Evolutionary conservation across 176 grass and related monocot species (phyloP).

Genomic region (Tillandsia fasciculata): DNA sequence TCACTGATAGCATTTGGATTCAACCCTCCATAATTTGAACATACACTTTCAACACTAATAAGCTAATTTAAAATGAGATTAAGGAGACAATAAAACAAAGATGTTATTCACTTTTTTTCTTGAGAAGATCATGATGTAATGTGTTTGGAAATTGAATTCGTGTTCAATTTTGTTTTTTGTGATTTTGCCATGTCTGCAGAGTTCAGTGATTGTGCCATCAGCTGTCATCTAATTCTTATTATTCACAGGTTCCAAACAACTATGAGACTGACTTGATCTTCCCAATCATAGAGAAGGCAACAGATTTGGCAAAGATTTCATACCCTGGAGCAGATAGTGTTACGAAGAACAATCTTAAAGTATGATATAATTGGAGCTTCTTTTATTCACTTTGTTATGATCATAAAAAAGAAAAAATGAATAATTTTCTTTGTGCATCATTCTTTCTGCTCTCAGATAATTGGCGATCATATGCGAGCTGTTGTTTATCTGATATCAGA

Average conservation of each 20-base stretch:
- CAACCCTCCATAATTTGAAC: no score
- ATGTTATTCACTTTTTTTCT: no score
- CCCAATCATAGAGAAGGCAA: constrained; percentile 81
- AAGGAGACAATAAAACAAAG: no score
- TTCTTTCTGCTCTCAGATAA: constrained; percentile 48
- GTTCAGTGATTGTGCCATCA: not conserved
- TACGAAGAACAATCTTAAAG: constrained; percentile 75
- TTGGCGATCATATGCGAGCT: constrained; percentile 95
- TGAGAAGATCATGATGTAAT: no score
- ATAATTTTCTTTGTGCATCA: constrained; percentile 12
- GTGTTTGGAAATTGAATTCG: no score
- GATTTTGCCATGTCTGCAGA: not conserved
- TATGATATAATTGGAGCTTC: constrained; percentile 24
- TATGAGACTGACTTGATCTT: constrained; percentile 97
- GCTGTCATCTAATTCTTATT: constrained; percentile 18
- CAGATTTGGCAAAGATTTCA: constrained; percentile 54
- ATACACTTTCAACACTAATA: no score
- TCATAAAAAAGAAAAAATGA: not conserved
- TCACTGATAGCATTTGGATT: no score
- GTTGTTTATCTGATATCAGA: constrained; percentile 99
- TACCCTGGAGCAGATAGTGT: constrained; percentile 55
- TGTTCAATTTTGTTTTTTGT: not conserved
- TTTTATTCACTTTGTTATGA: not conserved
- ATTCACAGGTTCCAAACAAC: constrained; percentile 80
- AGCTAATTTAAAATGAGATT: no score